A percentile compares a stretch with the other conserved stretches of the same genome.
Conservation (phyloP, 2,329 filamentous ascomycete species). For the Fusarium lyarnte region DNA sequence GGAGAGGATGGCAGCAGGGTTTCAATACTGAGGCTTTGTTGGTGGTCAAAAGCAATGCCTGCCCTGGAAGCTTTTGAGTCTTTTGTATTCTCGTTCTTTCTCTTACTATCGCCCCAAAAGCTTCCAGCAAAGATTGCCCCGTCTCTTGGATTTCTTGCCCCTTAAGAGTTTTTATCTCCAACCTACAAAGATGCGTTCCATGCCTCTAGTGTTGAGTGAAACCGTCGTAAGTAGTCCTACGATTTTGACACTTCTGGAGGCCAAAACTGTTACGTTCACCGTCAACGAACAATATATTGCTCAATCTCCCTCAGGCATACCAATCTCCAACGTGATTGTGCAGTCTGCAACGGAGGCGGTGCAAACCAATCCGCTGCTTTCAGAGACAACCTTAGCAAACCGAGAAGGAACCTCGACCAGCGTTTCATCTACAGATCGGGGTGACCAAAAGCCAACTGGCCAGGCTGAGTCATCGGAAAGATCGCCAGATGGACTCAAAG, state of each 20-base stretch:
- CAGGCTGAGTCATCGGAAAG: neutral
- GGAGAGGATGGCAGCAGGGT: neutral
- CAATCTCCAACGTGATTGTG: neutral
- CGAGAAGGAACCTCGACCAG: neutral
- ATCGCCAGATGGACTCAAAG: neutral
- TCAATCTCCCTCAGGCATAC: accelerated
- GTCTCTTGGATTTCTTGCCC: neutral
- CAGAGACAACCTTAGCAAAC: neutral
- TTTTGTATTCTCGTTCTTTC: neutral
- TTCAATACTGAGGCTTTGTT: neutral
- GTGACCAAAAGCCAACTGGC: neutral
- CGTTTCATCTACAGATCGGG: neutral
- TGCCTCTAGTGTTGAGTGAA: neutral
- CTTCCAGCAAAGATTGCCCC: neutral
- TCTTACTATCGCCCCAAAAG: neutral
- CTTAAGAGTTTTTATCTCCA: neutral
- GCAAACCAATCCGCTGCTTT: too few relatives aligned
- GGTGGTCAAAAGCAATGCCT: neutral
- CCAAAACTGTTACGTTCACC: neutral
- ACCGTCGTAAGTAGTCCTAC: accelerated
- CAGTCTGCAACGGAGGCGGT: too few relatives aligned
- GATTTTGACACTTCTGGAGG: accelerated
- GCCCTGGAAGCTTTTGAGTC: neutral
- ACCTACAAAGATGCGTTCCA: neutral
- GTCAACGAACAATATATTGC: accelerated